Percentiles rank a stretch among this genome's conserved stretches.
Evolutionary conservation across 179 eudicot genomes (phyloP).

Genomic region (Silene vulgaris): DNA sequence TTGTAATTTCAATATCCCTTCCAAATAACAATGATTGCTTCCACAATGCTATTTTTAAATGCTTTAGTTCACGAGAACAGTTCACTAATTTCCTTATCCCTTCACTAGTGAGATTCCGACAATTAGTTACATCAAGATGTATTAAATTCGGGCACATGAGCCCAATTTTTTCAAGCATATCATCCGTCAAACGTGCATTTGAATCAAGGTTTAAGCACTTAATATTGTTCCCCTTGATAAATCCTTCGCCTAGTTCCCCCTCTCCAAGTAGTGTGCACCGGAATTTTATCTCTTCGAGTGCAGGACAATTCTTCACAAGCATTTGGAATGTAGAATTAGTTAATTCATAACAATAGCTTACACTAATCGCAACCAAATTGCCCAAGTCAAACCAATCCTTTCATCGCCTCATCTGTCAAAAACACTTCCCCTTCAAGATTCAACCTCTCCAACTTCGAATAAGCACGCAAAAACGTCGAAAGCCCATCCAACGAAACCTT

Average conservation of each 20-base stretch:
- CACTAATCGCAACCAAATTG: not conserved
- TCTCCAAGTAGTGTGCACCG: not conserved
- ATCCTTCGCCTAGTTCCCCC: not conserved
- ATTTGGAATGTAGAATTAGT: not conserved
- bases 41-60: not conserved
- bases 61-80: not conserved
- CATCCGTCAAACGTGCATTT: not conserved
- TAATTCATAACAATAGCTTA: not conserved
- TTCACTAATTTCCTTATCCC: not conserved
- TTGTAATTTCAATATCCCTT: not conserved
- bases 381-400: not conserved
- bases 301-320: slow-evolving; percentile 1
- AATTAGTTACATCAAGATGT: not conserved
- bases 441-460: not conserved
- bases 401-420: not conserved
- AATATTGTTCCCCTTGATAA: not conserved
- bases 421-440: not conserved
- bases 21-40: not conserved
- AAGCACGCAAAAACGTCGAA: not conserved
- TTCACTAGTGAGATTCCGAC: not conserved
- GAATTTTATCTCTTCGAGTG: not conserved
- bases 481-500: not conserved
- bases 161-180: not conserved
- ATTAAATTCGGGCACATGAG: not conserved
- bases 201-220: not conserved